Conservation (phyloP, 116 monocot genomes). For the Iris pallida region DNA sequence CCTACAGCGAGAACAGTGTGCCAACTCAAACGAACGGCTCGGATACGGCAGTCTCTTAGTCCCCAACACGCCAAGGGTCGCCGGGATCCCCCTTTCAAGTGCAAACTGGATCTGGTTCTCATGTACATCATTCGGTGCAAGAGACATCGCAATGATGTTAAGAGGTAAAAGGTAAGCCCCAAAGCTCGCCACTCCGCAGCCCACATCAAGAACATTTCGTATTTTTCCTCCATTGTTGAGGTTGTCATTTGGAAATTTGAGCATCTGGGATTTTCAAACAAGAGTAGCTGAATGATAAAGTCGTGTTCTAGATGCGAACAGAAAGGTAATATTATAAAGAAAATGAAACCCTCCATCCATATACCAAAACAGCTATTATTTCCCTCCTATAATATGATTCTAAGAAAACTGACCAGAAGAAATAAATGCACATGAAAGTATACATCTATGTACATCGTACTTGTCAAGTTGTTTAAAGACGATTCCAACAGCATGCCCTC, state of each 20-base stretch:
- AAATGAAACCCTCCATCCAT: too few species aligned
- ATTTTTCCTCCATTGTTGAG: conserved; percentile 77
- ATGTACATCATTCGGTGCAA: conserved; percentile 95
- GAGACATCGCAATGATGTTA: conserved; percentile 73
- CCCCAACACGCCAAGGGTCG: conserved; percentile 75
- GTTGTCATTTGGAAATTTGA: conserved; percentile 57
- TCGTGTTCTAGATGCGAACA: too few species aligned
- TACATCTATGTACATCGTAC: too few species aligned
- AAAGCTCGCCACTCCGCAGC: conserved; percentile 98
- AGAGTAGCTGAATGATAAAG: too few species aligned
- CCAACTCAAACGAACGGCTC: conserved; percentile 77
- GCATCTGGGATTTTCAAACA: conserved; percentile 52
- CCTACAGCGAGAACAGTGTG: conserved; percentile 90
- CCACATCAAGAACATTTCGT: conserved; percentile 78
- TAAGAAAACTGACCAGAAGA: too few species aligned
- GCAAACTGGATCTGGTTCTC: conserved; percentile 97
- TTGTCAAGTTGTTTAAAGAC: too few species aligned
- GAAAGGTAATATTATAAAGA: too few species aligned
- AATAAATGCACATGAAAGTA: too few species aligned
- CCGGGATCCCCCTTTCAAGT: conserved; percentile 84
- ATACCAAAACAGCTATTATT: too few species aligned
- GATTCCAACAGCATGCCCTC: too few species aligned
- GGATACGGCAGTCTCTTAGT: conserved; percentile 82
- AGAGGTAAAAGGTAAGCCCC: conserved; percentile 77
- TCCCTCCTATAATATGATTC: too few species aligned